Conservation (phyloP, 257 asterid species). For the Solanum chiquidenum region DNA sequence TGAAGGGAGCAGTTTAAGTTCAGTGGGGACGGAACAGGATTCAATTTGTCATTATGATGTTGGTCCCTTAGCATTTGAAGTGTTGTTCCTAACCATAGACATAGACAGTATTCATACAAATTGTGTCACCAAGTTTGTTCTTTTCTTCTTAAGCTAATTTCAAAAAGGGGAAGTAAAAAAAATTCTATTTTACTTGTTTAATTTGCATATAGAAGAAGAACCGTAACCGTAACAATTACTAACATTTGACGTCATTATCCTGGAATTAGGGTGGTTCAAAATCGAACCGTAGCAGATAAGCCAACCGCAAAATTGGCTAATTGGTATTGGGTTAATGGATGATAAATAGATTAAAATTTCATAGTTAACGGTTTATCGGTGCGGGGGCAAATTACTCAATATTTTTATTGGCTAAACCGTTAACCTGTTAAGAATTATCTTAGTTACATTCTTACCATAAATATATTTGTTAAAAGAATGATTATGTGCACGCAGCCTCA, state of each 20-base stretch:
- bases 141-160: neutral
- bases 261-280: neutral
- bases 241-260: neutral
- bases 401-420: no score
- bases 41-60: neutral
- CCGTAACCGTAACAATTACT: neutral
- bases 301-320: neutral
- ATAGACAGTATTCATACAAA: neutral
- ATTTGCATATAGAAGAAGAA: no score
- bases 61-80: neutral
- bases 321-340: neutral
- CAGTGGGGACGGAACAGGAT: neutral
- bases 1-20: no score
- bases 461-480: neutral
- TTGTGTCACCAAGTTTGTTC: neutral
- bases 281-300: neutral
- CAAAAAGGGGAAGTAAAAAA: no score
- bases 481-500: neutral
- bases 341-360: neutral
- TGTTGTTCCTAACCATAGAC: neutral
- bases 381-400: neutral
- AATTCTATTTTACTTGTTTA: no score
- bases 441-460: neutral
- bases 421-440: neutral
- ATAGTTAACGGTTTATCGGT: neutral